Conservation (phyloP, 345 rosid genomes). For the Corchorus capsularis region DNA sequence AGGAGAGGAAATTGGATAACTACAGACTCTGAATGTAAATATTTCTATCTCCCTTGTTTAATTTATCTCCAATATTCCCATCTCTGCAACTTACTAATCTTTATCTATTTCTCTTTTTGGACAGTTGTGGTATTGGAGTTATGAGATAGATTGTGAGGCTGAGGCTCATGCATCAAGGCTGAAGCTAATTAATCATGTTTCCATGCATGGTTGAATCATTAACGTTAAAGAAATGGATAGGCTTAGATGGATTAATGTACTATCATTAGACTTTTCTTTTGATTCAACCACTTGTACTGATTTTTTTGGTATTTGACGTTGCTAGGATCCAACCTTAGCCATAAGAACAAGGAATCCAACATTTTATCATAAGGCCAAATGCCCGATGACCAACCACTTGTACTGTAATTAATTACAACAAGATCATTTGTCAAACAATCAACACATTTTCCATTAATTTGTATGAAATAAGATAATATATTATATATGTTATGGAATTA, state of each 20-base stretch:
- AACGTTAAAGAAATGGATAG: background rate
- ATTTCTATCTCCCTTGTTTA: background rate
- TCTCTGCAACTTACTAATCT: background rate
- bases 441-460: no score
- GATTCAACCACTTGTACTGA: no score
- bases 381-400: no score
- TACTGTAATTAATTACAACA: no score
- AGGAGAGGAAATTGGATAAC: conserved; percentile 90
- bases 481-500: no score
- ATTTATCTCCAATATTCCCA: background rate
- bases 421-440: no score
- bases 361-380: no score
- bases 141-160: conserved; percentile 30
- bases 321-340: no score
- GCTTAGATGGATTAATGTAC: background rate
- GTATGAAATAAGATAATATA: no score
- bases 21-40: conserved; percentile 85
- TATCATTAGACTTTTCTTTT: background rate
- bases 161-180: background rate
- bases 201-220: background rate
- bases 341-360: no score
- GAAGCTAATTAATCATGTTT: background rate
- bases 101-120: background rate
- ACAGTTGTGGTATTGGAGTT: conserved; percentile 93
- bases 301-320: no score